A percentile compares a stretch with the other conserved stretches of the same genome.
Evolutionary conservation across 1,284 basidiomycete species (phyloP).

Genomic region (Boletellus deceptivus): DNA sequence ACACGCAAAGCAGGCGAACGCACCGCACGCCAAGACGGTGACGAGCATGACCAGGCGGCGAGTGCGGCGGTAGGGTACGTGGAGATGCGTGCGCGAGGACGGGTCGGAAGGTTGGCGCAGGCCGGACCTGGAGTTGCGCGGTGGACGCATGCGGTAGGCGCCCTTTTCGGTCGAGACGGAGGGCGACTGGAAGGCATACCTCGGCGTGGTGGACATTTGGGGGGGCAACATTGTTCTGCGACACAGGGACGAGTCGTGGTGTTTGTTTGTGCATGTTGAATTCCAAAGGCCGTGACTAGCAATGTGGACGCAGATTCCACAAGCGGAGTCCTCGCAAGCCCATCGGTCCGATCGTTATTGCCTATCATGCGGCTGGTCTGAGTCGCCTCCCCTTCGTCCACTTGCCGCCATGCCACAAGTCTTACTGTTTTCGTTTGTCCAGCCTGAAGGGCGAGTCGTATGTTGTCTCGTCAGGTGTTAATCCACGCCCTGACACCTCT

Average conservation of each 20-base stretch:
- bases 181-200: constrained; percentile 46
- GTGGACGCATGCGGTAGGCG: constrained; percentile 56
- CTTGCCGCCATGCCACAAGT: too few species aligned
- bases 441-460: too few species aligned
- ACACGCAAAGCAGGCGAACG: constrained; percentile 51
- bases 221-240: not conserved
- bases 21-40: constrained; percentile 46
- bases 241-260: not conserved
- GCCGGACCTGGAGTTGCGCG: constrained; percentile 25
- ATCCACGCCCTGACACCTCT: too few species aligned
- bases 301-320: too few species aligned
- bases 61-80: constrained; percentile 23
- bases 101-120: constrained; percentile 14
- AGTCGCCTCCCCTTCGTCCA: too few species aligned
- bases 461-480: too few species aligned
- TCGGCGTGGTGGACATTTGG: constrained; percentile 17
- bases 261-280: constrained; percentile 20
- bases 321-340: too few species aligned
- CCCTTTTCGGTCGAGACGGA: constrained; percentile 63
- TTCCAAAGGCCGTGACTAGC: constrained; percentile 6
- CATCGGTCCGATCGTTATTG: too few species aligned
- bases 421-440: too few species aligned
- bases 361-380: too few species aligned
- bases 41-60: constrained; percentile 41
- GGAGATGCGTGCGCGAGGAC: constrained; percentile 5